phyloP scores from a whole-genome alignment of 2,329 filamentous ascomycete genomes.

The Botrytis sinoallii region DNA sequence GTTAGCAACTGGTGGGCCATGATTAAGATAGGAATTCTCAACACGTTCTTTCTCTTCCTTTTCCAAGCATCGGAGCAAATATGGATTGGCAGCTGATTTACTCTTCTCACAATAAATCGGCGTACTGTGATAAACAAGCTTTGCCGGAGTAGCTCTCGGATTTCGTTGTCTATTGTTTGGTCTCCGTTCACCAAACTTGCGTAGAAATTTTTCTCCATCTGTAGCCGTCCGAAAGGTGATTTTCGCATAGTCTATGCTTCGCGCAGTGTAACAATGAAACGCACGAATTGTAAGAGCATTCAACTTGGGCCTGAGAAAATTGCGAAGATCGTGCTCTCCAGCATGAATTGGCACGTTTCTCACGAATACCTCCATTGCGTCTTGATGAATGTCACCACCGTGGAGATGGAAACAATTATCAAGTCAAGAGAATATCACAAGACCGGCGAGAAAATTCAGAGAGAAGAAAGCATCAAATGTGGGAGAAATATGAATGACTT shows the following conservation, averaged over 20 bases:
- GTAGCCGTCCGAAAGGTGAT: slow-evolving; percentile 45
- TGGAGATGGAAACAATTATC: background rate
- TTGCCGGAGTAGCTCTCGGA: background rate
- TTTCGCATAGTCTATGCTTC: slow-evolving; percentile 42
- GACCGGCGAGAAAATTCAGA: background rate
- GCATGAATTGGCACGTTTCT: slow-evolving; percentile 42
- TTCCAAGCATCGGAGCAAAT: slow-evolving; percentile 25
- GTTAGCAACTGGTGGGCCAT: slow-evolving; percentile 26
- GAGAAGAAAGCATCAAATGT: background rate
- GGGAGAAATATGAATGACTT: background rate
- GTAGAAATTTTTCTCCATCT: slow-evolving; percentile 46
- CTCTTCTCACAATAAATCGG: slow-evolving; percentile 32
- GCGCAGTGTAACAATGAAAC: slow-evolving; percentile 46
- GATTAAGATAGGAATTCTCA: background rate
- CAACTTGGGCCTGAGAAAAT: slow-evolving; percentile 42
- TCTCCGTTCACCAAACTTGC: slow-evolving; percentile 31
- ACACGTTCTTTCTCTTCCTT: slow-evolving; percentile 27
- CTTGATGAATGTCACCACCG: background rate
- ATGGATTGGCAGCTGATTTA: slow-evolving; percentile 27
- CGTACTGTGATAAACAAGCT: slow-evolving; percentile 23
- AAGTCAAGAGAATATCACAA: background rate
- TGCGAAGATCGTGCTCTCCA: slow-evolving; percentile 43
- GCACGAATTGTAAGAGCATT: slow-evolving; percentile 40
- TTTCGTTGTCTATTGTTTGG: background rate
- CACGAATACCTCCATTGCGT: slow-evolving; percentile 48